Base-by-base conservation (phyloP, 441 rosid genomes). In the Gossypium armourianum region DNA sequence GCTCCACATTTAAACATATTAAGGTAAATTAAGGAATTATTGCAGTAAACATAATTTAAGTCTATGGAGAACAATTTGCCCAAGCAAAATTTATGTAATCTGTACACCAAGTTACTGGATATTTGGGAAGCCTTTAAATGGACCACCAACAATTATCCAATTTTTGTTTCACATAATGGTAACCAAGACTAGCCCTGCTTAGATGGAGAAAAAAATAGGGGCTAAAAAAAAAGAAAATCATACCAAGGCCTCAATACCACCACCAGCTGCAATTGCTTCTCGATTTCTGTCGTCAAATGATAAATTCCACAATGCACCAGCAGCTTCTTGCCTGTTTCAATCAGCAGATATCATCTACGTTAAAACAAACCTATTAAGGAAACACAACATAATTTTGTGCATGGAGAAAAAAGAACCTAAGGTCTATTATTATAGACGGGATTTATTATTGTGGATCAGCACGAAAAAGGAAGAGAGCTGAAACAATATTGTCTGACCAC, bases 231-330 rank as follows among this genome's bases (percentile, higher is more conserved):
- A 70, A 17, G 63, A 69, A 62, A 19, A 77, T 28, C 80, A 74
- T 88, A 93, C 98, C 98, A 94, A 81, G 72, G 98, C 98, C 88
- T 88, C 97, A 72, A 94, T 94, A 4, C 97, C 98, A 78, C 94
- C 90, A 83, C 86, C 92, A 72, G 86, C 89, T 49, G 98, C 97
- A 74, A 94, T 94, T 60, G 95, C 93, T 82, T 94, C 98, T 56
- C 98, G 87, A 77, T 94, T 94, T 82, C 88, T 87, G 76, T 94
- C 98, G 69, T 91, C 98, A 52, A 94, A 91, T 26, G 98, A 94
- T 58, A 94, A 80, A 78, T 94, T 94, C 98, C 98, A 94, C 57
- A 94, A 75, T 15, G 98, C 98, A 68, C 98, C 98, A 73, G 98
- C 96, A 77, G 98, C 96, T 86, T 94, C 98, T 74, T 94, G 98